phyloP scores from a whole-genome alignment of 2,329 filamentous ascomycete species.

The Nemania sp. region DNA sequence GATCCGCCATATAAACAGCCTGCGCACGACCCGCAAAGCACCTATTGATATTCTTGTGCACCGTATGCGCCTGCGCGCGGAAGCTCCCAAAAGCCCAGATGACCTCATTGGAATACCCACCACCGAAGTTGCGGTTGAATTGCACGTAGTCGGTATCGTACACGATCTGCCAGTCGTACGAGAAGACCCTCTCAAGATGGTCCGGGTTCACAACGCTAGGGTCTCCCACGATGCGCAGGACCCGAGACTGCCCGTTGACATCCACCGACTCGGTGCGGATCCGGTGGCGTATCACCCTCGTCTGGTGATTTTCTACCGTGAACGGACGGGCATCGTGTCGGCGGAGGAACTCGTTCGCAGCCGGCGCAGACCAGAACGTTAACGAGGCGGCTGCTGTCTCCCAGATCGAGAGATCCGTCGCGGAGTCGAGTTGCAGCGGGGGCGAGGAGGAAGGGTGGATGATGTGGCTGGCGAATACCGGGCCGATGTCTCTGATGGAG shows the following conservation, averaged over 20 bases:
- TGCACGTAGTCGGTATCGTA: constrained; percentile 24
- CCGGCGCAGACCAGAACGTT: constrained; percentile 32
- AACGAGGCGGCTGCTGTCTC: constrained; percentile 27
- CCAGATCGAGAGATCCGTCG: too few relatives aligned
- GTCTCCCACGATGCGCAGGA: constrained; percentile 27
- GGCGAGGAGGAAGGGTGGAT: background rate
- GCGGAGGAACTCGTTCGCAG: constrained; percentile 21
- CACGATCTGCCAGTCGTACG: constrained; percentile 1
- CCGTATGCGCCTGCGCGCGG: constrained; percentile 20
- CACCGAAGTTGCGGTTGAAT: background rate
- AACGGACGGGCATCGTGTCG: background rate
- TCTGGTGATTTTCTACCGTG: background rate
- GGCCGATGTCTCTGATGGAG: constrained; percentile 18
- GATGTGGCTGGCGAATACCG: constrained; percentile 22
- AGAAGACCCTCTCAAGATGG: background rate
- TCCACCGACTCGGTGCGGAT: constrained; percentile 9
- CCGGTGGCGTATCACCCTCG: constrained; percentile 12
- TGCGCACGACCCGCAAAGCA: background rate
- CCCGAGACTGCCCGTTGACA: constrained; percentile 27
- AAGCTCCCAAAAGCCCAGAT: constrained; percentile 34
- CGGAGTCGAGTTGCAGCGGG: too few relatives aligned
- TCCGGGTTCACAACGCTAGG: constrained; percentile 9
- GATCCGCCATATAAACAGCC: constrained; percentile 22
- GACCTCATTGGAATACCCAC: constrained; percentile 1
- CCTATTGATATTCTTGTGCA: constrained; percentile 6